Conservation (phyloP, 2,329 filamentous ascomycete species). For the Fusarium sp. region DNA sequence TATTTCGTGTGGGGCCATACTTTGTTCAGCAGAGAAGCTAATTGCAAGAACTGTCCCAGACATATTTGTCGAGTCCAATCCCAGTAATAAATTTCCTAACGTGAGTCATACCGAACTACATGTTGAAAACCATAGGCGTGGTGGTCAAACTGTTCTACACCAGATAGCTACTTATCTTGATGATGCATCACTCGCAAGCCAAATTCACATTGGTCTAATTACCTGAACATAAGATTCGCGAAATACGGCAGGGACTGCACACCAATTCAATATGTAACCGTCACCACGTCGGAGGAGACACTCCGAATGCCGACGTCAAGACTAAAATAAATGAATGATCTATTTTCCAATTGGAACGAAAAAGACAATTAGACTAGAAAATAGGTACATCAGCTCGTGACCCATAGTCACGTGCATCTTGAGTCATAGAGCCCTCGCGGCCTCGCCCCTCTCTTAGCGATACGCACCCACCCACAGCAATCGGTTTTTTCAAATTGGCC, state of each 20-base stretch:
- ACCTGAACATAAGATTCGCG: not conserved
- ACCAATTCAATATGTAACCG: not conserved
- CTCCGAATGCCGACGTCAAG: not conserved
- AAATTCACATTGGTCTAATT: not conserved
- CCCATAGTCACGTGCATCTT: no score
- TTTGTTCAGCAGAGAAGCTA: not conserved
- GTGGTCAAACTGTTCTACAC: not conserved
- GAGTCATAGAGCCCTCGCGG: no score
- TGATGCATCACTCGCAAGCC: not conserved
- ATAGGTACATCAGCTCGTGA: no score
- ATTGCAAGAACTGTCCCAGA: not conserved
- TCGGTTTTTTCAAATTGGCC: no score
- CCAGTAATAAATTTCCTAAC: not conserved
- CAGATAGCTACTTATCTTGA: not conserved
- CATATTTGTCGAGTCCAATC: not conserved
- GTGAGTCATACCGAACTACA: not conserved
- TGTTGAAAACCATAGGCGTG: not conserved
- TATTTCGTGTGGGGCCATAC: not conserved
- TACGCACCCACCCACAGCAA: no score
- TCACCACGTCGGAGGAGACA: not conserved
- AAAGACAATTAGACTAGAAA: constrained; percentile 13
- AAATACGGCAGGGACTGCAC: not conserved
- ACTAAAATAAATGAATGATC: not conserved
- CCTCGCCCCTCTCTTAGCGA: no score
- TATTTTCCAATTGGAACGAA: not conserved